Percentiles rank a stretch among this genome's conserved stretches.
Conservation (phyloP, 2,329 filamentous ascomycete genomes). For the Dothiorella sarmentorum region DNA sequence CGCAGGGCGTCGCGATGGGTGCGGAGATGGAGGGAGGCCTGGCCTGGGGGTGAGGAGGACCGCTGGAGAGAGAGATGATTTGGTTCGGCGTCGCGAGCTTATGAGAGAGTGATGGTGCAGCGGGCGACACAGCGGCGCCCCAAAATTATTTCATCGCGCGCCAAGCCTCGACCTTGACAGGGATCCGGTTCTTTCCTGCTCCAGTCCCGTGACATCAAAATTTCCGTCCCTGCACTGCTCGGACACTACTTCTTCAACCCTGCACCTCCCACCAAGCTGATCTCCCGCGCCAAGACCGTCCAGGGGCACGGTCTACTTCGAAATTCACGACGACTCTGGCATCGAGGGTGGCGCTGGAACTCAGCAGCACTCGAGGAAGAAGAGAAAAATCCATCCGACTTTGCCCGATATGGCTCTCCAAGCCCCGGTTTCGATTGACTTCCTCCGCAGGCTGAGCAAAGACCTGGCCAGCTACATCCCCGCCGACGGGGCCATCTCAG, state of each 20-base stretch:
- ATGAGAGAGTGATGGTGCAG: not conserved
- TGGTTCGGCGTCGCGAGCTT: not conserved
- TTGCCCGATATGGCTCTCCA: constrained; percentile 16
- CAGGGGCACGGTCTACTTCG: not conserved
- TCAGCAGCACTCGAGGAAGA: not conserved
- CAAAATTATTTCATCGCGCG: constrained; percentile 17
- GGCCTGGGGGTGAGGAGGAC: not conserved
- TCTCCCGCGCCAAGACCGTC: not conserved
- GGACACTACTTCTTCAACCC: not conserved
- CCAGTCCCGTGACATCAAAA: constrained; percentile 18
- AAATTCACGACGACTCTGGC: not conserved
- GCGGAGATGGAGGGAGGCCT: not conserved
- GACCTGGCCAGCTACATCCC: constrained; percentile 9
- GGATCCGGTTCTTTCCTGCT: not conserved
- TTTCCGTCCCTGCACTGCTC: not conserved
- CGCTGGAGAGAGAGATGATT: not conserved
- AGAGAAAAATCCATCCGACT: not conserved
- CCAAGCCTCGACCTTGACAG: constrained; percentile 4
- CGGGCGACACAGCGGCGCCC: constrained; percentile 10
- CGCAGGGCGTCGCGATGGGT: not conserved
- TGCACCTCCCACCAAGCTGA: not conserved
- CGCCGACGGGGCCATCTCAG: not conserved
- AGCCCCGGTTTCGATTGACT: not conserved
- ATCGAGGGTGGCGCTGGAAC: not conserved
- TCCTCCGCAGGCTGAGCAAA: constrained; percentile 14